Conservation (phyloP, 2,329 filamentous ascomycete species). For the Spiromastix sp. region DNA sequence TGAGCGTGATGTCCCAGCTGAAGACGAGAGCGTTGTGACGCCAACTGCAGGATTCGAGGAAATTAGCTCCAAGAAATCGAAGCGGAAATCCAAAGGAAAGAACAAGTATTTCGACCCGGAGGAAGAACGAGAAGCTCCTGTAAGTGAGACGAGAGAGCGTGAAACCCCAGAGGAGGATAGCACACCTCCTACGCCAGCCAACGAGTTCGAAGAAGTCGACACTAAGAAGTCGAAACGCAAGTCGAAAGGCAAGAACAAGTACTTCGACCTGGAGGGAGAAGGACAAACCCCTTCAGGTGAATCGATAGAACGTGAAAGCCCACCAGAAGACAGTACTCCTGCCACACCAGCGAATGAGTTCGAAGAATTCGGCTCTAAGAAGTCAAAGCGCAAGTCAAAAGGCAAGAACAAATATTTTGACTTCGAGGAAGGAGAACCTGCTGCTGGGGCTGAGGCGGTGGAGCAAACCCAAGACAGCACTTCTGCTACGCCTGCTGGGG, state of each 20-base stretch:
- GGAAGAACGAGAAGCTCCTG: not conserved
- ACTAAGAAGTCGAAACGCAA: conserved; percentile 10
- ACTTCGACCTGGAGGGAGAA: not conserved
- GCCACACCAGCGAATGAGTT: not conserved
- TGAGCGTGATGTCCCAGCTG: not conserved
- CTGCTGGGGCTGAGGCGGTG: not conserved
- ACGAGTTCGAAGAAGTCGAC: conserved; percentile 1
- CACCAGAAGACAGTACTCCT: not conserved
- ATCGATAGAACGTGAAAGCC: not conserved
- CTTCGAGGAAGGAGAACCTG: not conserved
- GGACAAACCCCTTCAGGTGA: not conserved
- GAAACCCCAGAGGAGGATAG: not conserved
- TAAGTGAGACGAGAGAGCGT: not conserved
- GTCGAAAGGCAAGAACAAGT: conserved; percentile 11
- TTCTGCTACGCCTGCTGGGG: too few relatives aligned
- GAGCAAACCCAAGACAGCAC: too few relatives aligned
- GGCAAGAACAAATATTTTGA: conserved; percentile 9
- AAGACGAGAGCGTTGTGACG: not conserved
- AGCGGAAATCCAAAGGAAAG: conserved; percentile 11
- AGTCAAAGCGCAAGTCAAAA: conserved; percentile 11
- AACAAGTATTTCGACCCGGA: conserved; percentile 7
- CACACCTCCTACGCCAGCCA: too few relatives aligned
- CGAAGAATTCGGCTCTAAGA: conserved; percentile 3
- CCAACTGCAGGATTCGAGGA: conserved; percentile 1
- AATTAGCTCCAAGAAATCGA: conserved; percentile 6